Base-by-base conservation (phyloP, 768 basidiomycete species). In the Leccinum disarticulatum region DNA sequence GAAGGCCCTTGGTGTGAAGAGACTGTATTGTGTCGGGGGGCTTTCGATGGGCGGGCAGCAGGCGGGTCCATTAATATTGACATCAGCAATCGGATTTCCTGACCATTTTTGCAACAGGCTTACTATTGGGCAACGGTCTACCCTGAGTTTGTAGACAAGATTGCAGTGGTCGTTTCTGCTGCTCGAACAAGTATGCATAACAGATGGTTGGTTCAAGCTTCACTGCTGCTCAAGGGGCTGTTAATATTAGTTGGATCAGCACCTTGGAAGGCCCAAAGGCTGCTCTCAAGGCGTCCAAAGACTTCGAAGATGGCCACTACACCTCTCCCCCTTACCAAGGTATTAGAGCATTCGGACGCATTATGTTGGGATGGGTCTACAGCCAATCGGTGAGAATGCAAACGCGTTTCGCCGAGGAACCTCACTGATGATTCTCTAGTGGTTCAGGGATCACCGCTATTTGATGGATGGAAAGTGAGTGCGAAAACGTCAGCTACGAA, bases 401-500 rank as follows among this genome's bases (percentile, higher is more conserved):
- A 58, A 91, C 91, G n/a, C 81, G 92, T 55, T 91, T 93, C 17
- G 77, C 94, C 58, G 91, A 95, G 73, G 93, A 49, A 19, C 3
- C 28, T 51, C 7, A 62, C 38, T 38, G 0, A 52, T 7, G 15
- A 33, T 2, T 55, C 3, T 19, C 28, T 58, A 85, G 84, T 85
- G 83, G 82, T 85, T 77, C 72, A 75, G 81, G 52, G 68, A 83
- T 57, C 73, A 81, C 55, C 63, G 68, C 5, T 77, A 82, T 68
- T 72, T 79, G 43, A 62, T 74, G 64, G 67, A 62, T 51, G 82
- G 81, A 50, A 63, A 68, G 77, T 80, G 63, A 63, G 76, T 7
- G 15, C 31, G 6, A 17, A 15, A 4, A 41, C 13, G 3, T 43
- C 9, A 6, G 0, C 13, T 5, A 31, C 36, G 15, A 13, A 35